Percentiles rank a stretch among this genome's conserved stretches.
Evolutionary conservation across 805 yeast genomes (phyloP).

Genomic region (Lachancea mirantina): DNA sequence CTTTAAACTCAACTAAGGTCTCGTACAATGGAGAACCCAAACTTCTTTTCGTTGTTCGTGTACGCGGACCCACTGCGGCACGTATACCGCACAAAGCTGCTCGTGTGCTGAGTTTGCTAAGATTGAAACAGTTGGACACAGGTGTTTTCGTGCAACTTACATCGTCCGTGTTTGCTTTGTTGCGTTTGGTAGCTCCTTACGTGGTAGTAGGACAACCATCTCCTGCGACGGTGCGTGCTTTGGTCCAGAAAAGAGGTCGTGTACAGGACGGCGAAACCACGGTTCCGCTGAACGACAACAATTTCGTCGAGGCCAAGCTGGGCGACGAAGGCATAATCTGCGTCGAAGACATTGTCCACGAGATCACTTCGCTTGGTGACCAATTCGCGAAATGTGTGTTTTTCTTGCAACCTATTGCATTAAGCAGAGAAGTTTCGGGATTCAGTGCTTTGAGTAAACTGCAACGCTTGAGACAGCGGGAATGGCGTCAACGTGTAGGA

Average conservation of each 20-base stretch:
- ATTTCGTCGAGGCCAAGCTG: conserved; percentile 62
- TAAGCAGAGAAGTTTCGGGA: conserved; percentile 64
- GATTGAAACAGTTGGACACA: conserved; percentile 52
- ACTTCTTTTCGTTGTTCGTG: conserved; percentile 60
- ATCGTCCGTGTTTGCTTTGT: conserved; percentile 49
- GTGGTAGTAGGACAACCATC: conserved; percentile 70
- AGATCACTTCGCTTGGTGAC: conserved; percentile 56
- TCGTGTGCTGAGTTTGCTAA: conserved; percentile 51
- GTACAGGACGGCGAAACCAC: conserved; percentile 41
- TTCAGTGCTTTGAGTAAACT: conserved; percentile 68
- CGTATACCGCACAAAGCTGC: conserved; percentile 59
- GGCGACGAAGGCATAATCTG: conserved; percentile 68
- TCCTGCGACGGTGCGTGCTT: conserved; percentile 60
- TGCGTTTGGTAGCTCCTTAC: conserved; percentile 66
- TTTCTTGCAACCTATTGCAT: conserved; percentile 64
- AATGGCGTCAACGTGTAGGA: conserved; percentile 36
- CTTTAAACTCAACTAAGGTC: conserved; percentile 28
- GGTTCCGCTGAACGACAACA: conserved; percentile 70
- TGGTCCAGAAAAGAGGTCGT: conserved; percentile 71
- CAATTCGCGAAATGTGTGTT: conserved; percentile 51
- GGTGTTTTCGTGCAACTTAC: conserved; percentile 69
- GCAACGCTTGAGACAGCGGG: conserved; percentile 51
- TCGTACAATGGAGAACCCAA: conserved; percentile 38
- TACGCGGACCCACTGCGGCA: conserved; percentile 56
- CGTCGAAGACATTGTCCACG: conserved; percentile 74